Evolutionary conservation across 257 asterid species (phyloP).

Genomic region (Solanum neorickii): DNA sequence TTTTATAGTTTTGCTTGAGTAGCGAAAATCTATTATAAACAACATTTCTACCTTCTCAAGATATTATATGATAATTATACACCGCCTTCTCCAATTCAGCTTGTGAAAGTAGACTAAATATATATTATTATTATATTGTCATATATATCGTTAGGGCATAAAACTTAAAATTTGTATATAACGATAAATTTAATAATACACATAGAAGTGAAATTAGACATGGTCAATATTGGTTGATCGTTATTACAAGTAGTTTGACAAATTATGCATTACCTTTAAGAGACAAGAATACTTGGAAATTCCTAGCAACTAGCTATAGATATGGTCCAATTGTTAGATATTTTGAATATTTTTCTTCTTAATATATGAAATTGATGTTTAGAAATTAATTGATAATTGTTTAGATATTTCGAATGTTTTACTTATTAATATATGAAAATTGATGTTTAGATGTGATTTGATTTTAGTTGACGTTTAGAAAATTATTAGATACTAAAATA

Average conservation of each 20-base stretch:
- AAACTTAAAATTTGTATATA: not conserved
- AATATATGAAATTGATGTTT: not conserved
- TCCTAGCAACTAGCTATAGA: not conserved
- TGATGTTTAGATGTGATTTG: too few relatives aligned
- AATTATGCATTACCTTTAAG: not conserved
- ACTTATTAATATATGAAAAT: too few relatives aligned
- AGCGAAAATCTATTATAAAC: not conserved
- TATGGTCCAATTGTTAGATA: not conserved
- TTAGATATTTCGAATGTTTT: not conserved
- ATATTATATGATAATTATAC: not conserved
- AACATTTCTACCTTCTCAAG: too few relatives aligned
- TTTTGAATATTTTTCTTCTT: not conserved
- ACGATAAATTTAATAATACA: not conserved
- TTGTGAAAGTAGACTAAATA: not conserved
- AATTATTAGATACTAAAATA: too few relatives aligned
- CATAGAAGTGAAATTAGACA: not conserved
- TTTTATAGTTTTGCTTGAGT: not conserved
- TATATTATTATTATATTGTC: not conserved
- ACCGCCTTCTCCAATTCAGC: rapidly evolving
- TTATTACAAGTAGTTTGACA: not conserved
- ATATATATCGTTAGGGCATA: not conserved
- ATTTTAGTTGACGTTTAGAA: too few relatives aligned
- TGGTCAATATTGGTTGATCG: not conserved
- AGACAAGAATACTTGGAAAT: not conserved
- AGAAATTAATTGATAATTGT: not conserved